Base-by-base conservation (phyloP, 2,329 filamentous ascomycete species). In the Aaosphaeria pasadenensis region DNA sequence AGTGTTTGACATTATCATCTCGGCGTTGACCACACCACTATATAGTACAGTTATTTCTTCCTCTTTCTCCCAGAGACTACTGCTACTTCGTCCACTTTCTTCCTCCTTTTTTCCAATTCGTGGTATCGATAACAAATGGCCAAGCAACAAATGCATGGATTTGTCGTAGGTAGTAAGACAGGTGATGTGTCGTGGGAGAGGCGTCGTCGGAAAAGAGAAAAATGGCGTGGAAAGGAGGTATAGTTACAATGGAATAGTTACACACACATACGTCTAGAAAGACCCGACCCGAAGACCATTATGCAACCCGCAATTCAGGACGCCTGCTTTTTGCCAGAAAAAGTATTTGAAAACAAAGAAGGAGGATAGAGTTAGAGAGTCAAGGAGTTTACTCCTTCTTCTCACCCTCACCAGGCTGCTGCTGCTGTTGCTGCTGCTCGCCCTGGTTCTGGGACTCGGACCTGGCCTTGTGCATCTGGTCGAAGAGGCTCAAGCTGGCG, bases 401-500 rank as follows among this genome's bases (percentile, higher is more conserved):
- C 78, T 91, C 85, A 58, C 80, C 84, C 71, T 88, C 85, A 52
- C 69, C 74, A 74, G 43, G 46, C 30, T 47, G 53, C 60, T 71
- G 63, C 51, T 59, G 60, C 45, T 64, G 75, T 73, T 74, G 76
- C 60, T 74, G 64, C 56, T 70, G 66, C 56, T 71, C 60, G 59
- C 69, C 57, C 45, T 68, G 65, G 49, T 60, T 62, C 62, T 79
- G 64, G 49, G 70, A 79, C 78, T 91, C 88, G 61, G 77, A 73
- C 64, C 89, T 87, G 61, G 92, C 90, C 83, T 95, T 95, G 88
- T 99, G 92, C 89, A 99, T 96, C 88, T 97, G 96, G 81, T 97
- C 94, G 75, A 99, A 97, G 68, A 97, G 86, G 78, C 89, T 95
- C 77, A 99, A 81, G 76, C 88, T 92, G 61, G 92, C 89, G 73